These are phyloP conservation scores for Meyerozyma guilliermondii DNA, from an alignment of 1,139 yeast species.

Conservation along the genomic window DNA sequence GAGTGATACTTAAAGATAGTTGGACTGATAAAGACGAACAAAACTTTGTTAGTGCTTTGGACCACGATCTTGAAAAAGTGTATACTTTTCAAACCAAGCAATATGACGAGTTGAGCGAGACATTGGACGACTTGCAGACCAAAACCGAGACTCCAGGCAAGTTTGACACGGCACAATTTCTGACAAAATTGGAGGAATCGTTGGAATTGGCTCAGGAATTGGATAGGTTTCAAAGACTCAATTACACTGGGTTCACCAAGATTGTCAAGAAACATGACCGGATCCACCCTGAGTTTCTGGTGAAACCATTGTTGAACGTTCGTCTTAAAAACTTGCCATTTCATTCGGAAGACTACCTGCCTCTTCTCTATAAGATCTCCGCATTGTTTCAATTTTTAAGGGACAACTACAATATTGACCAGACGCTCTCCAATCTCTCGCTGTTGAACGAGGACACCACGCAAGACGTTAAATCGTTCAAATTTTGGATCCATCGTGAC, in stretches of 20 bases:
- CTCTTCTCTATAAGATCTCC: constrained; percentile 78
- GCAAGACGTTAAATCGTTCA: constrained; percentile 68
- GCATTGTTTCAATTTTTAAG: constrained; percentile 76
- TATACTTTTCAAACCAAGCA: constrained; percentile 75
- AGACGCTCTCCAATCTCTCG: constrained; percentile 37
- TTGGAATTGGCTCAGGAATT: constrained; percentile 76
- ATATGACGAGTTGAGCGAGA: constrained; percentile 64
- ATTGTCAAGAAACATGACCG: constrained; percentile 96
- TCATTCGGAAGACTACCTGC: constrained; percentile 93
- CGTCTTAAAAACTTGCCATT: constrained; percentile 84
- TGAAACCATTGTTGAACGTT: constrained; percentile 82
- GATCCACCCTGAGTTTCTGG: constrained; percentile 78
- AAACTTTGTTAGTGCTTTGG: constrained; percentile 74
- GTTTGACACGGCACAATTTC: constrained; percentile 54
- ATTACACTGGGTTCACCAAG: constrained; percentile 91
- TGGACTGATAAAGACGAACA: constrained; percentile 58
- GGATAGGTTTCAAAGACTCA: constrained; percentile 84
- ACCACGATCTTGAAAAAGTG: constrained; percentile 86
- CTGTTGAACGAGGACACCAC: constrained; percentile 42
- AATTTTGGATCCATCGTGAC: constrained; percentile 96
- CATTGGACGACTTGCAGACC: constrained; percentile 58
- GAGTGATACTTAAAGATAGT: constrained; percentile 46
- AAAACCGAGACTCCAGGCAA: constrained; percentile 30
- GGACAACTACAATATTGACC: constrained; percentile 50
- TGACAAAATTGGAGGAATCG: constrained; percentile 64